A percentile compares a stretch with the other conserved stretches of the same genome.
phyloP scores from a whole-genome alignment of 148 eudicot species.

The Mesembryanthemum crystallinum region DNA sequence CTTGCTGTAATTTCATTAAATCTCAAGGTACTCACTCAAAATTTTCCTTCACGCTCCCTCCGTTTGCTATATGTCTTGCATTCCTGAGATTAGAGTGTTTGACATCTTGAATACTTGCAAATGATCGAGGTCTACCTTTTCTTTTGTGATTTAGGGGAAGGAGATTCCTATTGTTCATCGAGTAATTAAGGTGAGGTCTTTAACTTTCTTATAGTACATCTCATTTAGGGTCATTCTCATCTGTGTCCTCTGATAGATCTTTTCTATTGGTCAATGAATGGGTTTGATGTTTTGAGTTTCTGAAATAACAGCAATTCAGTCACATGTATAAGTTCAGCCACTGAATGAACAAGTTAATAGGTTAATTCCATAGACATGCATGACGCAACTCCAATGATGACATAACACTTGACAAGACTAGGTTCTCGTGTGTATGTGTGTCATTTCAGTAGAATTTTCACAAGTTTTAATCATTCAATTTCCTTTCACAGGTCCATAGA shows the following conservation, averaged over 20 bases:
- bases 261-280: neutral
- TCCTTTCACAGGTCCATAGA: constrained; percentile 28
- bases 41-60: no score
- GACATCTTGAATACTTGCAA: neutral
- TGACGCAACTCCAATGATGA: neutral
- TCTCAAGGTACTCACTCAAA: no score
- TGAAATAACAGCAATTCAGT: neutral
- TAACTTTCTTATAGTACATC: neutral
- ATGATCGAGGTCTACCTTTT: neutral
- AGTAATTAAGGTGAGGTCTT: constrained; percentile 49
- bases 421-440: neutral
- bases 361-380: neutral
- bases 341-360: neutral
- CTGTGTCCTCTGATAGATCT: neutral
- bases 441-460: neutral
- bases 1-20: no score
- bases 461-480: neutral
- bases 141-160: constrained; percentile 47
- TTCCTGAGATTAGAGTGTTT: neutral
- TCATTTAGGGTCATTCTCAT: neutral
- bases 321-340: neutral
- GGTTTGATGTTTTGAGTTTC: neutral
- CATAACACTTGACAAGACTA: neutral
- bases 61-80: neutral
- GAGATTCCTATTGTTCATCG: constrained; percentile 85